phyloP scores from a whole-genome alignment of 805 yeast genomes.

The Zygotorulaspora sp. region DNA sequence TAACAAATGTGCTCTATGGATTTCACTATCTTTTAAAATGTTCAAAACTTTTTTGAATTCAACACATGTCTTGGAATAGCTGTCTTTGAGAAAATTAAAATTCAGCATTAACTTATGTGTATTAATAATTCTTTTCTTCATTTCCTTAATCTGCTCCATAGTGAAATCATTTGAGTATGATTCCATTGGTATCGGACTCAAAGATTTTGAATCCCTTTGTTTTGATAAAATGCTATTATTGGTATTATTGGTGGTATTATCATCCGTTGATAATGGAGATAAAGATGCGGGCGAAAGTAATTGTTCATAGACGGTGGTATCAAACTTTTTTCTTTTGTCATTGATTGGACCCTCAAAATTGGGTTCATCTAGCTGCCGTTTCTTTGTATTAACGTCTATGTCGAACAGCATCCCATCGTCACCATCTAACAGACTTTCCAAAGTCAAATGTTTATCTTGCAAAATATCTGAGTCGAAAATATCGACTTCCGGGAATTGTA shows the following conservation, averaged over 20 bases:
- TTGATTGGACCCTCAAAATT: background rate
- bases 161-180: slow-evolving; percentile 28
- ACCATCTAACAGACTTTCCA: slow-evolving; percentile 22
- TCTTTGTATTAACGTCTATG: slow-evolving; percentile 8
- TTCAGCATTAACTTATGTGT: slow-evolving; percentile 33
- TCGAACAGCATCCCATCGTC: slow-evolving; percentile 16
- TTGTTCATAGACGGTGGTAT: slow-evolving; percentile 16
- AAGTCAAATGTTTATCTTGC: slow-evolving; percentile 21
- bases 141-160: slow-evolving; percentile 31
- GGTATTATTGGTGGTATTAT: slow-evolving; percentile 5
- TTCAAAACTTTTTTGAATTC: slow-evolving; percentile 34
- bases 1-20: slow-evolving; percentile 35
- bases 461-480: slow-evolving; percentile 14
- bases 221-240: slow-evolving; percentile 1
- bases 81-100: slow-evolving; percentile 32
- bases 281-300: slow-evolving; percentile 37
- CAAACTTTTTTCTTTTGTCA: slow-evolving; percentile 1
- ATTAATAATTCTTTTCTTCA: slow-evolving; percentile 32
- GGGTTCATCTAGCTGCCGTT: slow-evolving; percentile 2
- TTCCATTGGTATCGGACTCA: background rate
- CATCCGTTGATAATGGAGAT: slow-evolving; percentile 31
- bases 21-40: slow-evolving; percentile 37
- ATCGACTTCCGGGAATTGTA: slow-evolving; percentile 3
- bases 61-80: slow-evolving; percentile 33
- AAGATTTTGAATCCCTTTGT: background rate